Evolutionary conservation across 192 early-diverging fungal species (phyloP).

Genomic region (Coemansia umbellata): DNA sequence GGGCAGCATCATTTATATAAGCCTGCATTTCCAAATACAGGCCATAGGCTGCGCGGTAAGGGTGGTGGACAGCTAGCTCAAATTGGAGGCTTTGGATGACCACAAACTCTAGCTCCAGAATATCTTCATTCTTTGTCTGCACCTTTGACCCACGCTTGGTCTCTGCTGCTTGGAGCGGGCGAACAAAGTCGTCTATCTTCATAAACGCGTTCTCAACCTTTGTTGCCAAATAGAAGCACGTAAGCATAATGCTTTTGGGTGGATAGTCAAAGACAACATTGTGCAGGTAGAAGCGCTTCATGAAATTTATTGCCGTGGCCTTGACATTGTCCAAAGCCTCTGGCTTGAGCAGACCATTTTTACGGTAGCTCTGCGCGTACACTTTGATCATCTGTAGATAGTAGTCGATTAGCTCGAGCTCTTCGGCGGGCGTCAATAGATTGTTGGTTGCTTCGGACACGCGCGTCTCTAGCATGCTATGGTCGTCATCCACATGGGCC

Average conservation of each 20-base stretch:
- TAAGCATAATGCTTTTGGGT: slow-evolving; percentile 73
- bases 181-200: slow-evolving; percentile 68
- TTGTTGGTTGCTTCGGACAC: slow-evolving; percentile 37
- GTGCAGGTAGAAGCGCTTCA: slow-evolving; percentile 78
- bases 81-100: slow-evolving; percentile 71
- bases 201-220: slow-evolving; percentile 72
- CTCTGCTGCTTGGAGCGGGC: slow-evolving; percentile 27
- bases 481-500: slow-evolving; percentile 28
- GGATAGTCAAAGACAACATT: slow-evolving; percentile 80
- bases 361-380: slow-evolving; percentile 16
- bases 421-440: slow-evolving; percentile 37
- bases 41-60: slow-evolving; percentile 65
- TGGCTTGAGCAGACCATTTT: slow-evolving; percentile 17
- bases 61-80: slow-evolving; percentile 71
- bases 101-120: slow-evolving; percentile 63
- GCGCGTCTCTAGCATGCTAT: slow-evolving; percentile 19
- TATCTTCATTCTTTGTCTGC: slow-evolving; percentile 47
- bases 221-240: slow-evolving; percentile 72
- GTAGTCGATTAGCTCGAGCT: slow-evolving; percentile 43
- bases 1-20: slow-evolving; percentile 13
- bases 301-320: slow-evolving; percentile 75
- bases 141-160: slow-evolving; percentile 38
- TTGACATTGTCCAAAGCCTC: slow-evolving; percentile 44
- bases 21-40: slow-evolving; percentile 72
- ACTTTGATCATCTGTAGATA: slow-evolving; percentile 30